Conservation (phyloP, 2,329 filamentous ascomycete genomes). For the Penicillium paneum region DNA sequence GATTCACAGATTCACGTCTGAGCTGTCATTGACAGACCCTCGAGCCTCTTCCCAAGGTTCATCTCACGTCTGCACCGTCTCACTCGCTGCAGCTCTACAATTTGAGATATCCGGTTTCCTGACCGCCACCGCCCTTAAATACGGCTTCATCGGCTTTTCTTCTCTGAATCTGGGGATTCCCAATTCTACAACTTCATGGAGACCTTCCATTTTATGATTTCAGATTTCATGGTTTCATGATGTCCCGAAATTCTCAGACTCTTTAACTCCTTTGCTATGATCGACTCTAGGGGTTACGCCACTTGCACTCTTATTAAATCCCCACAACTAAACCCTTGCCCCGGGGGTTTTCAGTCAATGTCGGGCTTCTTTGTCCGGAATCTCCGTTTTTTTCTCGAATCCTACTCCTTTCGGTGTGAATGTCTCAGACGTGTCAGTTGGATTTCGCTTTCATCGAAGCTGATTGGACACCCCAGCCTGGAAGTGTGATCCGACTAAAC, state of each 20-base stretch:
- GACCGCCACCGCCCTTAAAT: constrained; percentile 4
- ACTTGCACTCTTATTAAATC: not conserved
- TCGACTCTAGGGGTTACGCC: constrained; percentile 6
- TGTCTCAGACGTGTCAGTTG: not conserved
- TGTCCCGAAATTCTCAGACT: not conserved
- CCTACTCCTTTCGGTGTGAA: not conserved
- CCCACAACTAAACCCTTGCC: constrained; percentile 1
- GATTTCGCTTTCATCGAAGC: too few species aligned
- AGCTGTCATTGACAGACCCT: not conserved
- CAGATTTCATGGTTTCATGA: not conserved
- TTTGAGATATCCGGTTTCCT: not conserved
- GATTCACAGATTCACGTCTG: too few species aligned
- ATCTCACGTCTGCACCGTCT: constrained; percentile 1
- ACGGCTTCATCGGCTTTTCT: not conserved
- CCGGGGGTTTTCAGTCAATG: not conserved
- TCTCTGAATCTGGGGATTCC: not conserved
- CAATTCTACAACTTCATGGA: not conserved
- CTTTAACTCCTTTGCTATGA: not conserved
- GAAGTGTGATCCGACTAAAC: not conserved
- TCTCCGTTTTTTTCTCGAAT: not conserved
- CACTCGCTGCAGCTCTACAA: not conserved
- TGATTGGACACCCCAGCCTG: not conserved
- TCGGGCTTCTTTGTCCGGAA: not conserved
- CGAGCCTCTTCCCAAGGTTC: not conserved
- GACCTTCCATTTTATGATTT: not conserved